Evolutionary conservation across 495 filamentous ascomycete species (phyloP).

Genomic region (Neurospora africana): DNA sequence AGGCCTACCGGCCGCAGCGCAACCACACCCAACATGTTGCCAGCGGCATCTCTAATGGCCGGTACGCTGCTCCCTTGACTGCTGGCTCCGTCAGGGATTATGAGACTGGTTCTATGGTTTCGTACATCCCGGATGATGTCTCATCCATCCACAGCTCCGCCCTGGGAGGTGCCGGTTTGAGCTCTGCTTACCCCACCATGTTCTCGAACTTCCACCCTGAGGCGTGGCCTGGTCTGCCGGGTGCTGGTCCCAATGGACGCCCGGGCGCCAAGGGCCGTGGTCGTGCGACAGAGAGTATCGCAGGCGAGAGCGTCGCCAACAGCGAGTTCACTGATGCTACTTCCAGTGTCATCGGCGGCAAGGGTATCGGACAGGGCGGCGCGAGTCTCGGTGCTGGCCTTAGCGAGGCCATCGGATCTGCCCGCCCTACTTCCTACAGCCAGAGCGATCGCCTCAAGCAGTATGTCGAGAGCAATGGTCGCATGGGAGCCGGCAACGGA

Average conservation of each 20-base stretch:
- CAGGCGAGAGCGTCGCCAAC: constrained; percentile 81
- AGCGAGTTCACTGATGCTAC: constrained; percentile 79
- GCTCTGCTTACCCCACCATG: constrained; percentile 82
- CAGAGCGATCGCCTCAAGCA: constrained; percentile 64
- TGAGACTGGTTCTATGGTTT: constrained; percentile 76
- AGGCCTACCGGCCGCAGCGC: constrained; percentile 82
- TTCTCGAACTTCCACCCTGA: constrained; percentile 85
- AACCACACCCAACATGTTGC: constrained; percentile 54
- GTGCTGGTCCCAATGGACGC: constrained; percentile 48
- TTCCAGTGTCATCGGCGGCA: constrained; percentile 59
- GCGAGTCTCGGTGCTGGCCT: constrained; percentile 75
- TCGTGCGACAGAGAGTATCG: constrained; percentile 61
- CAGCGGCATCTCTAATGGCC: constrained; percentile 49
- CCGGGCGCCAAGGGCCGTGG: constrained; percentile 45
- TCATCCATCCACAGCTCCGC: constrained; percentile 92
- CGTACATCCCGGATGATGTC: constrained; percentile 95
- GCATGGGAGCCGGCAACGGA: constrained; percentile 52
- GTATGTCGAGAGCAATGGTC: constrained; percentile 70
- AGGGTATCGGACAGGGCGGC: constrained; percentile 58
- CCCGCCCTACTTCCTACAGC: constrained; percentile 35
- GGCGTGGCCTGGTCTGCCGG: constrained; percentile 74
- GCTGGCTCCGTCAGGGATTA: constrained; percentile 54
- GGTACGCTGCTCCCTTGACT: constrained; percentile 32
- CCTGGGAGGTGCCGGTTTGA: constrained; percentile 67
- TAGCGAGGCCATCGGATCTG: constrained; percentile 46